These are phyloP conservation scores for Daldinia decipiens DNA, from an alignment of 495 filamentous ascomycete genomes.

Conservation along the genomic window DNA sequence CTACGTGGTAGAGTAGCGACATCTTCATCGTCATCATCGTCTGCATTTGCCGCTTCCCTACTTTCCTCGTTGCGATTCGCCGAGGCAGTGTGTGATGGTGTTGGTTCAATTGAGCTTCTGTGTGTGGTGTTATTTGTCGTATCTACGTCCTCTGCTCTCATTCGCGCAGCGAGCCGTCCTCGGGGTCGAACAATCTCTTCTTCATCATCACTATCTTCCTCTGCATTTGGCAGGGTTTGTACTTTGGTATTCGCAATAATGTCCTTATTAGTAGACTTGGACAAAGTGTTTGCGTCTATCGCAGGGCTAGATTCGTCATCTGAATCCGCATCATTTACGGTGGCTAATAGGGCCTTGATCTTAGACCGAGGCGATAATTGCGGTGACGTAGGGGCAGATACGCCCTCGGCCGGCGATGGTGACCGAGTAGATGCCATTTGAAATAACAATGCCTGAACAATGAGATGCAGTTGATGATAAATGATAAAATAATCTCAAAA, in stretches of 20 bases:
- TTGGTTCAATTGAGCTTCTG: conserved; percentile 20
- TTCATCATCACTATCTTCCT: conserved; percentile 56
- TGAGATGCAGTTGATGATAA: conserved; percentile 14
- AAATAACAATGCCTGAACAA: conserved; percentile 31
- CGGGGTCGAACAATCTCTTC: conserved; percentile 68
- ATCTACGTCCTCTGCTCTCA: conserved; percentile 58
- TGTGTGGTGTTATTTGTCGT: conserved; percentile 8
- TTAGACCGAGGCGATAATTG: conserved; percentile 74
- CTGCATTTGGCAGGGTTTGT: conserved; percentile 20
- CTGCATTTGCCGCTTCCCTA: conserved; percentile 7
- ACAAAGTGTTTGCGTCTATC: conserved; percentile 30
- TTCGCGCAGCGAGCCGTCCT: conserved; percentile 75
- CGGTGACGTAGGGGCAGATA: conserved; percentile 46
- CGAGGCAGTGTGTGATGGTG: conserved; percentile 10
- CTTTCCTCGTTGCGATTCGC: conserved; percentile 8
- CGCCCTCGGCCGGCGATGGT: conserved; percentile 48
- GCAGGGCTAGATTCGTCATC: conserved; percentile 51
- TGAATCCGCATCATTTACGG: conserved; percentile 68
- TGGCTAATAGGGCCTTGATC: conserved; percentile 73
- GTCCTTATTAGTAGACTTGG: conserved; percentile 31
- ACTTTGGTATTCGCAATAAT: conserved; percentile 15
- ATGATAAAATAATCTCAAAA: conserved; percentile 21
- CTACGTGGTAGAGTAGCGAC: conserved; percentile 46
- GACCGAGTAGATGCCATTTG: conserved; percentile 58
- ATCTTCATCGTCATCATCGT: conserved; percentile 45